Evolutionary conservation across 1,284 basidiomycete species (phyloP), one percentile per base, ranked within the genome.

Genomic region (Sphaerobolus stellatus): DNA sequence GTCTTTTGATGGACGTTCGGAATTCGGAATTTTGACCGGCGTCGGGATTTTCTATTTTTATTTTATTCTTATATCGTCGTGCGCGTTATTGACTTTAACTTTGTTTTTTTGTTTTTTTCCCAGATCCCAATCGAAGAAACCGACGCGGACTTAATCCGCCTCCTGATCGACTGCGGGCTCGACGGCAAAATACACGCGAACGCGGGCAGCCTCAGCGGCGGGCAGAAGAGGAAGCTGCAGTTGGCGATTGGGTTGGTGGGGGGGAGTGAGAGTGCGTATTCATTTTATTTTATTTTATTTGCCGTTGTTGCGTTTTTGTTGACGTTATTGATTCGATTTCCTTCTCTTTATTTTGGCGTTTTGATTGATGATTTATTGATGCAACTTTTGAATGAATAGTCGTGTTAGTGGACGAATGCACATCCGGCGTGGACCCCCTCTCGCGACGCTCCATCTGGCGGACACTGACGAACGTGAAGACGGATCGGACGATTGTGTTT

Each of bases 151-250:
- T 68, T 83, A 14, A 80, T 80, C 58, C 79, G 82, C 59, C 69
- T 91, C 3, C 65, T 92, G 24, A 65, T 73, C 14, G 85, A 89
- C 61, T 92, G 90, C 59, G 88, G 90, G 64, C 70, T 92, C 28
- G 79, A 71, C 13, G 74, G 75, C 55, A 92, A 92, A 69, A 79
- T 87, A 6, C 72, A 85, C 61, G 75, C 81, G 6, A 84, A 84
- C 61, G 82, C 88, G 2, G 71, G 72, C 49, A 85, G 82, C 5
- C 74, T 92, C 20, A 85, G 82, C 29, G 90, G 90, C 1, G 90
- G 90, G 6, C 89, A 92, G 73, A 92, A 92, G 72, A 71, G 90
- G 63, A 90, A 91, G 70, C 71, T 92, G 24, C 88, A 92, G 63
- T 73, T 92, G 20, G 90, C 90, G 1, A 83, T 88, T 58, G 89